Base-by-base conservation (phyloP, 2,329 filamentous ascomycete species). In the Fusarium sp. region DNA sequence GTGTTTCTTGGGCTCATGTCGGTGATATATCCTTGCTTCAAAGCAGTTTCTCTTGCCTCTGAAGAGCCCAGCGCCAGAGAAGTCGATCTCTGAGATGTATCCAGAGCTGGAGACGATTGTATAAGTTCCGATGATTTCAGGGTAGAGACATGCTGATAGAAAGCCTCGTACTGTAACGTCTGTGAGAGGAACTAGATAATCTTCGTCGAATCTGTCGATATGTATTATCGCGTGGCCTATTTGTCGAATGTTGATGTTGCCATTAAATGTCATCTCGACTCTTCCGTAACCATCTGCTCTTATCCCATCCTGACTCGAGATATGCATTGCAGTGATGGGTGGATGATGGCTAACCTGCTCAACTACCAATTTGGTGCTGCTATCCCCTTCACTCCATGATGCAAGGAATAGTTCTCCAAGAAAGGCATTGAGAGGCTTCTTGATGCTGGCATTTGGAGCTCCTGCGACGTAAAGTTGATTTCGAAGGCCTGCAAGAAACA, bases 301-400 rank as follows among this genome's bases (percentile, higher is more conserved):
- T 17, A 85, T 80, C 11, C 81, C 80, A 53, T 78, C 75, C 17
- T 75, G 66, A 67, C 83, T 81, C 23, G 74, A 71, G 29, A 85
- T 81, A 72, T 83, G 82, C 75, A 85, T 84, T 4, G 84, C 83
- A 4, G 84, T 85, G 41, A 85, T 84, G 18, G 84, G 84, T 23
- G 84, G 84, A 70, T 86, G 84, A 61, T 86, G 84, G 67, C 80
- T 82, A 62, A 86, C 84, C 71, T 86, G 84, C 72, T 86, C 84
- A 29, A 70, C 58, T 5, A 71, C 69, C 21, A 83, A 77, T 8
- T 75, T 79, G 1, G 74, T 76, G 14, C 71, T 63, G 13, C 71
- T 72, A 21, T 55, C 41, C 0, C 36, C 49, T 21, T 80, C 76
- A 2, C 67, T 75, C 79, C 80, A 82, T 1, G 73, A 74, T 0